Base-by-base conservation (phyloP, 192 early-diverging fungal genomes). In the Funneliformis geosporum region DNA sequence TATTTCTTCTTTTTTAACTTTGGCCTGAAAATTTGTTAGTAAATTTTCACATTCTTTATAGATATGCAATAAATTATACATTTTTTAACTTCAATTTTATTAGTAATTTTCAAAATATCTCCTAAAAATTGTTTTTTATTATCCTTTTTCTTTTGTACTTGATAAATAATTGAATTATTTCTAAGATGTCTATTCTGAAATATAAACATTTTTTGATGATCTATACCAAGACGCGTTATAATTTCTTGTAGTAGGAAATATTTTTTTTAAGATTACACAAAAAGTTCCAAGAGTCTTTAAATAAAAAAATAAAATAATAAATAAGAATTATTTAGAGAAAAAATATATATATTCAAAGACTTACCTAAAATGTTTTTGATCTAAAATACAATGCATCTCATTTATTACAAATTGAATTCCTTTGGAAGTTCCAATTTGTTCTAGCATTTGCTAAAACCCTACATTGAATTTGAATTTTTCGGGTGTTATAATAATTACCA, bases 271-370 rank as follows among this genome's bases (percentile, higher is more conserved):
- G 88, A 8, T 79, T 79, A 7, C 90, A 90, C 12, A 98, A 81
- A 76, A 88, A 87, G 80, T 92, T 96, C 76, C 96, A 97, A 79
- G 95, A 95, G 0, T 93, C 91, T 55, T 96, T 91, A 87, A 99
- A 99, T 83, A 98, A 96, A 78, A 98, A 96, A n/a, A 96, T 96
- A 95, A 94, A 96, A 68, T 97, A 94, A 69, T 92, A 94, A 21
- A 62, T 28, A 28, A 62, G 23, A 33, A 33, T 62, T 28, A 5
- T 11, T 62, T 10, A 25, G 60, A 62, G 8, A 27, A 62, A 62
- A 27, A 62, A 62, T n/a, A 62, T 62, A 28, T 62, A 21, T 62
- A 27, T 62, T 27, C 8, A 11, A 62, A 62, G 2, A 9, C 14
- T 62, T 28, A 62, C 61, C 61, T 62, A 62, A 62, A 62, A 27